Percentiles rank a stretch among this genome's conserved stretches.
Conservation (phyloP, 371 early-diverging fungal genomes). For the Haplosporangium sp. region DNA sequence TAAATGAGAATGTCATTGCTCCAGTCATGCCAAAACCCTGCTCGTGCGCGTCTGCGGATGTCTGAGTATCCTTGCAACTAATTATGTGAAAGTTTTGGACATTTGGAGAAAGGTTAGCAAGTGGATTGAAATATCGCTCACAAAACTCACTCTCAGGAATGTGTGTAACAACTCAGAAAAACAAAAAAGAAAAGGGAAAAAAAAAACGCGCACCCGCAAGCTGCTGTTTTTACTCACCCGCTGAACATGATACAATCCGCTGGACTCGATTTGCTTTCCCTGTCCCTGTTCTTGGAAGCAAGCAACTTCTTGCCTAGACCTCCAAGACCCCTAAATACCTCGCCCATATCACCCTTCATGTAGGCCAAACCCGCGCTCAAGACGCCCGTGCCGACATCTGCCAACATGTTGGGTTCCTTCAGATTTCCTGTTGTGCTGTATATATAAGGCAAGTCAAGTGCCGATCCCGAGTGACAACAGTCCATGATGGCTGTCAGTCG, state of each 20-base stretch:
- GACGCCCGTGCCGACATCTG: slow-evolving; percentile 62
- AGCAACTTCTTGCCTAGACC: slow-evolving; percentile 61
- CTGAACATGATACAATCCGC: slow-evolving; percentile 91
- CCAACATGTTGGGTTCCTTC: slow-evolving; percentile 67
- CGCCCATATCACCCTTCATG: slow-evolving; percentile 64
- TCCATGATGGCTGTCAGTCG: slow-evolving; percentile 91
- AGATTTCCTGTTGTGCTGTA: slow-evolving; percentile 81
- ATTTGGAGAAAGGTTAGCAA: slow-evolving; percentile 19
- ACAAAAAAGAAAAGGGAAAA: slow-evolving; percentile 18
- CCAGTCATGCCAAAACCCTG: slow-evolving; percentile 76
- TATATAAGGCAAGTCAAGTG: slow-evolving; percentile 88
- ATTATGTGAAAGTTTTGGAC: too few relatives aligned
- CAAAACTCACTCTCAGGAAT: neutral
- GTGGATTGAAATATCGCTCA: neutral
- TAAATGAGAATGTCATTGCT: slow-evolving; percentile 91
- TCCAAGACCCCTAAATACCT: slow-evolving; percentile 60
- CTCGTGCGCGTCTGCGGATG: slow-evolving; percentile 84
- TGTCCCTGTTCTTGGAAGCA: slow-evolving; percentile 56
- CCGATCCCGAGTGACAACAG: slow-evolving; percentile 90
- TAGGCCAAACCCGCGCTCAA: slow-evolving; percentile 66
- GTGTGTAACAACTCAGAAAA: neutral
- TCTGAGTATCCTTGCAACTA: slow-evolving; percentile 91
- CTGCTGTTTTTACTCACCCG: slow-evolving; percentile 59
- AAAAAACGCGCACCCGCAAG: neutral
- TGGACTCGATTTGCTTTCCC: slow-evolving; percentile 66